Conservation (phyloP, 768 basidiomycete species). For the Macrolepiota fuliginosa region DNA sequence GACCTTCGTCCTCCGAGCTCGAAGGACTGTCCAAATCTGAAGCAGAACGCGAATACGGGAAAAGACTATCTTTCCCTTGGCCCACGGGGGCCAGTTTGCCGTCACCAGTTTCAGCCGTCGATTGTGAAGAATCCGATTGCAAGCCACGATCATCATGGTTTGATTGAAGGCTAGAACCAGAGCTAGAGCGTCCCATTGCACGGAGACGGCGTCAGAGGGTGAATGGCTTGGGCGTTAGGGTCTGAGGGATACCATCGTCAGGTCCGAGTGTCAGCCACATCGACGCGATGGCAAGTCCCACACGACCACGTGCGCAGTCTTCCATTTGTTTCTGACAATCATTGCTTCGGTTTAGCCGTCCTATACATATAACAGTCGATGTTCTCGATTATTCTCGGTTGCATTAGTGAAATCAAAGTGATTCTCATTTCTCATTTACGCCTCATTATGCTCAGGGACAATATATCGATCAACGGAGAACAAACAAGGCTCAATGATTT, state of each 20-base stretch:
- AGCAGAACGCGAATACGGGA: not conserved
- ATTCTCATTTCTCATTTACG: too few relatives aligned
- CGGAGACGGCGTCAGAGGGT: not conserved
- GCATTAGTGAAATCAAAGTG: too few relatives aligned
- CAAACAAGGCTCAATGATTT: not conserved
- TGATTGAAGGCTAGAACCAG: not conserved
- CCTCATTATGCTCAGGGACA: too few relatives aligned
- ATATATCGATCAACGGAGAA: too few relatives aligned
- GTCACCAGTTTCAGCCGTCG: not conserved
- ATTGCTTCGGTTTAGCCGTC: too few relatives aligned
- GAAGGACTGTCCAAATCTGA: not conserved
- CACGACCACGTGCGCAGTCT: not conserved
- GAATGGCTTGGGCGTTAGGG: not conserved
- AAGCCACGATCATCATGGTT: not conserved
- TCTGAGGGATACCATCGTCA: not conserved
- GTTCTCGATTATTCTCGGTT: too few relatives aligned
- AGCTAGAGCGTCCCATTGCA: not conserved
- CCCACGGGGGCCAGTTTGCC: too few relatives aligned
- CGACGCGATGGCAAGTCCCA: not conserved
- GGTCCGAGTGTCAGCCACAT: not conserved
- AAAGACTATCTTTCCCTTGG: too few relatives aligned
- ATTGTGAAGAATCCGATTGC: not conserved
- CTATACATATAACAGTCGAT: too few relatives aligned
- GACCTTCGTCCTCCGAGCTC: not conserved
- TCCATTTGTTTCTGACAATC: too few relatives aligned